Conservation (phyloP, 129 eudicot genomes). For the Flaveria brownii region DNA sequence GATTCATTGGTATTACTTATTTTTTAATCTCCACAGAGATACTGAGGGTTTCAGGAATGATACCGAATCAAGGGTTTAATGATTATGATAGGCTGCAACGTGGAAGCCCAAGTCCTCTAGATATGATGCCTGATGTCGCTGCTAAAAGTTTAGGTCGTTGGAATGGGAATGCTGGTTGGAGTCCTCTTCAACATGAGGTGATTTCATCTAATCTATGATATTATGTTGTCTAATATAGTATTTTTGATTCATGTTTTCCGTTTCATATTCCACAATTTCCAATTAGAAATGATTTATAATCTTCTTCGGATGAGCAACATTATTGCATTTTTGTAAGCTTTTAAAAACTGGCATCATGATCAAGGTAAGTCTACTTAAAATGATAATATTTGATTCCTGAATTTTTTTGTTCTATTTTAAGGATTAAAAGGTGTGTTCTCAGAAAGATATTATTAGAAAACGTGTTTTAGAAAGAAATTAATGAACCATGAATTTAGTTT, state of each 20-base stretch:
- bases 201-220: not conserved
- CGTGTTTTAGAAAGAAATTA: not conserved
- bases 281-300: not conserved
- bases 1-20: not conserved
- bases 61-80: conserved; percentile 50
- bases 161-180: conserved; percentile 50
- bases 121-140: conserved; percentile 52
- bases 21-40: conserved; percentile 47
- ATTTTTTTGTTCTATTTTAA: not conserved
- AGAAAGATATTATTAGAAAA: not conserved
- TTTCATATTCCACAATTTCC: not conserved
- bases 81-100: conserved; percentile 66
- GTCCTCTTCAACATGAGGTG: conserved; percentile 61
- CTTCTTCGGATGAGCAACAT: not conserved
- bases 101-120: conserved; percentile 63
- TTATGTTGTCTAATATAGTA: not conserved
- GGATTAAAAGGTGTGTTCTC: not conserved
- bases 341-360: not conserved
- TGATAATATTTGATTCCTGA: not conserved
- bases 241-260: not conserved
- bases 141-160: conserved; percentile 45
- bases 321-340: not conserved
- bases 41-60: conserved; percentile 51
- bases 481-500: not conserved
- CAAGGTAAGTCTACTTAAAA: not conserved